Base-by-base conservation (phyloP, 129 eudicot genomes). In the Silybum marianum region DNA sequence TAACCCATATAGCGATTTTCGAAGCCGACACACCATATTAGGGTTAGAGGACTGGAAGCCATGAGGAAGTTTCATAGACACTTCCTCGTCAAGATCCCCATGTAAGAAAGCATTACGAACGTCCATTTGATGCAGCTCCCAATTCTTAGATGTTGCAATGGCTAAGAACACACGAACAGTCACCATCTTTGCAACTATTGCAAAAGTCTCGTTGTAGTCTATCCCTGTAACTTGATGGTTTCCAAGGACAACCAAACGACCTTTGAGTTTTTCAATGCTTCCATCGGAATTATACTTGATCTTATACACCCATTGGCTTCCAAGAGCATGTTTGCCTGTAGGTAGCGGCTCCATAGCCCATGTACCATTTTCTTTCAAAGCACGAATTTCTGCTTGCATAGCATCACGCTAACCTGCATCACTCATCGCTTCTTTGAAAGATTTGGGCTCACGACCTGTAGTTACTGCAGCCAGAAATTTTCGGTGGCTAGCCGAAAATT, bases 71-170 rank as follows among this genome's bases (percentile, higher is more conserved):
- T 42, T 42, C 48, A 42, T 42, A 42, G 9, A 42, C 0, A 42
- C 48, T 10, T 42, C 48, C 48, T 42, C 48, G 9, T 42, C 13
- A 9, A 42, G 48, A 10, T 42, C 48, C 13, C 48, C 48, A 42
- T 42, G 48, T 2, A 42, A 42, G 2, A 42, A 42, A 9, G 13
- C 48, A 10, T 42, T 42, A 14, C 60, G 46, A 0, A 54, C 79
- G 21, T 63, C 83, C 83, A 80, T 30, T 21, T 69, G 69, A 46
- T 69, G 66, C 3, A 68, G 26, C 6, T 40, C 24, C 82, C 76
- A 78, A 23, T 19, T 16, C 3, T 69, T 38, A 11, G 12, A 9
- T 4, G 19, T 22, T 2, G 40, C 40, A 1, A 68, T 9, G 0
- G 40, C 2, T 1, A 68, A 34, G 10, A 68, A 68, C 1, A 32